A percentile compares a stretch with the other conserved stretches of the same genome.
Conservation (phyloP, 306 rosid genomes). For the Begonia peltatifolia region DNA sequence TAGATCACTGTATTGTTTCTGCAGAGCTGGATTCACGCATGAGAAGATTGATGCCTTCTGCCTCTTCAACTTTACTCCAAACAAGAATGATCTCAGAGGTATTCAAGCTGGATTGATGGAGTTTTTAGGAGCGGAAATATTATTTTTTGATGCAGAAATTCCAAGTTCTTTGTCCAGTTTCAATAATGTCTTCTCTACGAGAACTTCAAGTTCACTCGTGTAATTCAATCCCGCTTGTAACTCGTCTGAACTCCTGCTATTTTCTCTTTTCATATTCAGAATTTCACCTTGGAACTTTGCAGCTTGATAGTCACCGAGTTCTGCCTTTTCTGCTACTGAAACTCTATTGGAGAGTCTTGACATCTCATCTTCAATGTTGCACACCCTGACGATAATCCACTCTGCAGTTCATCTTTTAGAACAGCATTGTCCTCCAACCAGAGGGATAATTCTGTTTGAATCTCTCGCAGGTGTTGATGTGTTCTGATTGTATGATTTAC, state of each 20-base stretch:
- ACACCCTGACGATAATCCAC: constrained; percentile 42
- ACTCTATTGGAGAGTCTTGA: constrained; percentile 30
- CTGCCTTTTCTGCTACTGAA: constrained; percentile 13
- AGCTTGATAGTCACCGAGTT: constrained; percentile 49
- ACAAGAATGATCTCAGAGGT: constrained; percentile 72
- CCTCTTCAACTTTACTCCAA: constrained; percentile 65
- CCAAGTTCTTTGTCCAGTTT: constrained; percentile 37
- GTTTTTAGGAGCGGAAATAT: constrained; percentile 12
- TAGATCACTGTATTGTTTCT: constrained; percentile 34
- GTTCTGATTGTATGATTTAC: constrained; percentile 37
- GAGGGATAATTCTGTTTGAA: constrained; percentile 52
- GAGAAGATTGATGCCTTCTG: constrained; percentile 41
- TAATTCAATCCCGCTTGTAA: constrained; percentile 36
- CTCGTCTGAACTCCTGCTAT: constrained; percentile 48
- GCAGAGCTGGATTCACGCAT: constrained; percentile 36
- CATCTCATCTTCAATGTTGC: constrained; percentile 55
- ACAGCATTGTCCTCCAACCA: constrained; percentile 68
- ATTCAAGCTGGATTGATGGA: constrained; percentile 25
- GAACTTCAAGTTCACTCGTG: constrained; percentile 27
- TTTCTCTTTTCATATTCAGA: constrained; percentile 73
- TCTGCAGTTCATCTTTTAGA: constrained; percentile 56
- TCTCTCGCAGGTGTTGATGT: constrained; percentile 60
- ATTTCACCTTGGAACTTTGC: constrained; percentile 93
- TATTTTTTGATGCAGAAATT: constrained; percentile 16
- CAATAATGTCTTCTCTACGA: constrained; percentile 45